phyloP scores from a whole-genome alignment of 371 early-diverging fungal species.

The Chytridiales sp. region DNA sequence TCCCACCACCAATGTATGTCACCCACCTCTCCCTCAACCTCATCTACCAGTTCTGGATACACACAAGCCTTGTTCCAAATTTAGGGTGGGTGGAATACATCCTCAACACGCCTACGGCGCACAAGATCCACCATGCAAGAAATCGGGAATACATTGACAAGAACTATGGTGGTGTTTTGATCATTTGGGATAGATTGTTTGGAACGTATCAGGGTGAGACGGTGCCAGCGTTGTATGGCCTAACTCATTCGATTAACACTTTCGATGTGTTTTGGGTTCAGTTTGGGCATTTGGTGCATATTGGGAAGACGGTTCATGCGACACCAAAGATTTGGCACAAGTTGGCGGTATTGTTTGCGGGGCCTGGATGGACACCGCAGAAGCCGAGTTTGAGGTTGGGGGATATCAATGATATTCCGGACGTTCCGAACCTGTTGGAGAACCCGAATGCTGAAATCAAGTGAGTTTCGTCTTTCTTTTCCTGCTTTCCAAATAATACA shows the following conservation, averaged over 20 bases:
- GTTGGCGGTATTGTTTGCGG: slow-evolving; percentile 56
- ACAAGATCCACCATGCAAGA: slow-evolving; percentile 60
- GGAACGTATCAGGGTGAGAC: slow-evolving; percentile 55
- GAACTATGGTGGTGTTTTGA: slow-evolving; percentile 58
- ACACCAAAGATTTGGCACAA: slow-evolving; percentile 45
- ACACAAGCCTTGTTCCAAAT: slow-evolving; percentile 42
- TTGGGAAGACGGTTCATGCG: slow-evolving; percentile 38
- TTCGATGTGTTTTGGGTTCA: slow-evolving; percentile 57
- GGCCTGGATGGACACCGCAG: slow-evolving; percentile 56
- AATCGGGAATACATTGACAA: slow-evolving; percentile 64
- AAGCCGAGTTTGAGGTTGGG: slow-evolving; percentile 17
- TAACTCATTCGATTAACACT: slow-evolving; percentile 58
- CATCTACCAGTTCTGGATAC: slow-evolving; percentile 56
- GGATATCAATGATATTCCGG: slow-evolving; percentile 14
- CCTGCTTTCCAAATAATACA: no score
- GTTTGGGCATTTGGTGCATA: slow-evolving; percentile 47
- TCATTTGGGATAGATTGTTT: slow-evolving; percentile 59
- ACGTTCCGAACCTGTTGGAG: slow-evolving; percentile 17
- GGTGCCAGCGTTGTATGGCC: slow-evolving; percentile 51
- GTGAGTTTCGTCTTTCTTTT: no score
- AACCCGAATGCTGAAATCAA: slow-evolving; percentile 19
- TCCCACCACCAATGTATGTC: slow-evolving; percentile 50
- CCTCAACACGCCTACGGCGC: slow-evolving; percentile 59
- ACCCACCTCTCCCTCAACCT: slow-evolving; percentile 52
- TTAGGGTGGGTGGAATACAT: slow-evolving; percentile 58